These are phyloP conservation scores for Backusella parvicylindrica DNA, from an alignment of 192 early-diverging fungal species.

Conservation along the genomic window DNA sequence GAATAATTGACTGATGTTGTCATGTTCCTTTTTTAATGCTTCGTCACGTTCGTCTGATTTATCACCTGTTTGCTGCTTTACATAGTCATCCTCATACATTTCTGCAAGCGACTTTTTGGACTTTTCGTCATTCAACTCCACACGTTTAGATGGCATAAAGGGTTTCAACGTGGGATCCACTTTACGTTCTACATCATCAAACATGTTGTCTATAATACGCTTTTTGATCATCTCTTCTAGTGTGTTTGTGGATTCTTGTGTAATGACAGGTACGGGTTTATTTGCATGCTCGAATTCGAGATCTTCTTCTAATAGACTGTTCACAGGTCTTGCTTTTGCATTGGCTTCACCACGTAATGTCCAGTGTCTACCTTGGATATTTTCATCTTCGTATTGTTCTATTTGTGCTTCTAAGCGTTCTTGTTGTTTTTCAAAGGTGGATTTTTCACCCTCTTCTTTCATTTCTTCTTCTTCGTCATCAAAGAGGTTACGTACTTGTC, in stretches of 20 bases:
- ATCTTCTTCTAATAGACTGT: slow-evolving; percentile 92
- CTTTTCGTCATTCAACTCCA: slow-evolving; percentile 84
- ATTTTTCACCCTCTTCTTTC: slow-evolving; percentile 49
- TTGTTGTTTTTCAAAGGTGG: slow-evolving; percentile 82
- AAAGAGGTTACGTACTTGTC: slow-evolving; percentile 53
- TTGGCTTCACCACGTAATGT: slow-evolving; percentile 84
- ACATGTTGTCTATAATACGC: slow-evolving; percentile 84
- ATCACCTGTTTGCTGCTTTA: slow-evolving; percentile 54
- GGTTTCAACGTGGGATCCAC: slow-evolving; percentile 68
- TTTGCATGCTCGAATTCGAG: slow-evolving; percentile 87
- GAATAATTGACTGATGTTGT: slow-evolving; percentile 76
- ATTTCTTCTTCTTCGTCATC: slow-evolving; percentile 57
- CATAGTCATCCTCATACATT: slow-evolving; percentile 88
- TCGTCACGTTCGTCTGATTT: slow-evolving; percentile 71
- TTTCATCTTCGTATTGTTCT: slow-evolving; percentile 81
- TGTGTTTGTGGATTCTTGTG: slow-evolving; percentile 81
- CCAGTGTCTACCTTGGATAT: slow-evolving; percentile 84
- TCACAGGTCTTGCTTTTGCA: slow-evolving; percentile 77
- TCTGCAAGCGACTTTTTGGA: slow-evolving; percentile 87
- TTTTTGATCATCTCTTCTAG: slow-evolving; percentile 93
- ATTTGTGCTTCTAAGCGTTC: slow-evolving; percentile 68
- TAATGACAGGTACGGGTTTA: slow-evolving; percentile 94
- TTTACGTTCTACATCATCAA: slow-evolving; percentile 93
- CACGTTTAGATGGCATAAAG: slow-evolving; percentile 66
- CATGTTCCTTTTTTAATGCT: slow-evolving; percentile 75